These are phyloP conservation scores for Ceratocystiopsis brevicomis DNA, from an alignment of 2,329 filamentous ascomycete genomes.

Conservation along the genomic window DNA sequence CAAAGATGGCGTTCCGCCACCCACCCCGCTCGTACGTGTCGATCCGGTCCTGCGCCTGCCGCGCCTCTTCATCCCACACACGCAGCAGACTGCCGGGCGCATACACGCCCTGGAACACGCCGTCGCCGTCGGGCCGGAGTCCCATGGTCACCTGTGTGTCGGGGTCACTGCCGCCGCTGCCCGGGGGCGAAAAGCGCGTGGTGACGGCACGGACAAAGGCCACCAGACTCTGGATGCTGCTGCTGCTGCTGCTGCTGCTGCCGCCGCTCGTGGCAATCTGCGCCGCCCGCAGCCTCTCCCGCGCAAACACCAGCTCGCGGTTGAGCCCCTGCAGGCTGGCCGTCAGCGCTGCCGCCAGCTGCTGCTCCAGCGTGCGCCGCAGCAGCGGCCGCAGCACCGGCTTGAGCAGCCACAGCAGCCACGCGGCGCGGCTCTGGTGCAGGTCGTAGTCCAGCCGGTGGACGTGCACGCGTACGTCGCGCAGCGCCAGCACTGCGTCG, in stretches of 20 bases:
- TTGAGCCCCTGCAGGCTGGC: conserved; percentile 56
- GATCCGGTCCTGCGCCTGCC: conserved; percentile 49
- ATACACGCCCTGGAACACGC: conserved; percentile 66
- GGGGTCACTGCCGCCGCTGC: conserved; percentile 16
- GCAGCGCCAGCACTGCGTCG: conserved; percentile 65
- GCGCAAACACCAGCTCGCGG: conserved; percentile 67
- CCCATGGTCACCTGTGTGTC: conserved; percentile 61
- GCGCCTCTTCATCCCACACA: conserved; percentile 70
- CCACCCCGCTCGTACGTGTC: conserved; percentile 53
- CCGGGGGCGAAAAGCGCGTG: conserved; percentile 49
- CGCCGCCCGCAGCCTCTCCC: conserved; percentile 71
- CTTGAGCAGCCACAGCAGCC: conserved; percentile 66
- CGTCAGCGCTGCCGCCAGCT: conserved; percentile 53
- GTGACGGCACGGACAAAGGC: conserved; percentile 71
- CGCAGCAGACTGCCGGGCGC: conserved; percentile 77
- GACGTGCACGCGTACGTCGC: conserved; percentile 58
- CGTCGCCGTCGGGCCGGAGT: conserved; percentile 44
- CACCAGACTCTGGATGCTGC: conserved; percentile 23
- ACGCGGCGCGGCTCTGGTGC: conserved; percentile 54
- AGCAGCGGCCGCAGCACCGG: conserved; percentile 59
- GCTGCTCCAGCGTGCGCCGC: conserved; percentile 58
- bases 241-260: conserved; percentile 52
- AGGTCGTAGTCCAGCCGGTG: conserved; percentile 68
- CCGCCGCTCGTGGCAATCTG: conserved; percentile 47
- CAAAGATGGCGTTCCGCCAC: conserved; percentile 78